Base-by-base conservation (phyloP, 2,329 filamentous ascomycete species). In the Diaporthe caulivora region DNA sequence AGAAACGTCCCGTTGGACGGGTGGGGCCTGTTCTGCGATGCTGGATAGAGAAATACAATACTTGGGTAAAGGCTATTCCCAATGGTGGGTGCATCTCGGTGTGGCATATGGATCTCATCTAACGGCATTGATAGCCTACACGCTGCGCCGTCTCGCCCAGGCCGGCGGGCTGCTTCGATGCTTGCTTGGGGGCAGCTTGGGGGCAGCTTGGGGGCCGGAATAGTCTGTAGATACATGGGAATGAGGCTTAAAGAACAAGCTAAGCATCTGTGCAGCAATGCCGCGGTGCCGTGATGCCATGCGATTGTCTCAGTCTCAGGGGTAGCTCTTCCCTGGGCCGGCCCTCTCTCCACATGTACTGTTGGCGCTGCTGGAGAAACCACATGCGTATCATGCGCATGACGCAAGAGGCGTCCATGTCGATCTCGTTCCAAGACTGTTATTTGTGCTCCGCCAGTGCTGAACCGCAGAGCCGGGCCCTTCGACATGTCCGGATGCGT, bases 331-430 rank as follows among this genome's bases (percentile, higher is more conserved):
- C 26, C 10, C 21, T 11, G n/a, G 21, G 54, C 21, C n/a, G n/a
- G n/a, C n/a, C n/a, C 17, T 11, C 18, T 54, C 55, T 26, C 55
- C 55, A 60, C 55, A 60, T 62, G 15, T 62, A 1, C 37, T n/a
- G n/a, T n/a, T 60, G 55, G 55, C 55, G 31, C n/a, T 62, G 58
- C 58, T 62, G 42, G 42, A 64, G 60, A 64, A 64, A 49, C 42
- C 55, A 42, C 21, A 24, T 17, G 60, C 49, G 44, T 65, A 51
- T 65, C 60, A 65, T 65, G 60, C 42, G 60, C 60, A 65, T 65
- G 60, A 65, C 60, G 60, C 60, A 65, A 65, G 60, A 51, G 60
- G 60, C 60, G 18, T 49, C 42, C 1, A 44, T 26, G 57, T 29
- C 57, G 57, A 44, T 62, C 57, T 44, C 57, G 57, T 26, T 42